phyloP scores from a whole-genome alignment of 192 early-diverging fungal species.

The Coemansia sp. region DNA sequence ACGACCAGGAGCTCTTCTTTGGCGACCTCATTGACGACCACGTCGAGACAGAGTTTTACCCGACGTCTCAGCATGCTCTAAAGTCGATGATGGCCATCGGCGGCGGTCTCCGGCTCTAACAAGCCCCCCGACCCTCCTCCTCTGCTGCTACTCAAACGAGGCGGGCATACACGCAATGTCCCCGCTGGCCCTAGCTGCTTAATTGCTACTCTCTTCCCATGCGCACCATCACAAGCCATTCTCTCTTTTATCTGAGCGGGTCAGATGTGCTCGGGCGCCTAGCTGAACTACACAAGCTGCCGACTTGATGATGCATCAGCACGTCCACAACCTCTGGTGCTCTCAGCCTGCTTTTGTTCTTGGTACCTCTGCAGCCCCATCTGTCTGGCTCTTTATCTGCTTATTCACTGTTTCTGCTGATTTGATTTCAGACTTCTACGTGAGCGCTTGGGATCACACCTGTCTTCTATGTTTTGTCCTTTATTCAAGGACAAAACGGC shows the following conservation, averaged over 20 bases:
- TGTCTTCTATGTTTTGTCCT: slow-evolving; percentile 3
- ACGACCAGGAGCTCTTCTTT: slow-evolving; percentile 47
- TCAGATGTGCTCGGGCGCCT: too few relatives aligned
- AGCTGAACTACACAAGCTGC: too few relatives aligned
- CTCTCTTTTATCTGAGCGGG: background rate
- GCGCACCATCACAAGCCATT: slow-evolving; percentile 11
- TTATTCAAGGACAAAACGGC: background rate
- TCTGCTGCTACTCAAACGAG: too few relatives aligned
- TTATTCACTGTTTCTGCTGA: background rate
- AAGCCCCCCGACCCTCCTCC: background rate
- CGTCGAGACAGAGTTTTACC: slow-evolving; percentile 34
- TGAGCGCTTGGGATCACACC: slow-evolving; percentile 55
- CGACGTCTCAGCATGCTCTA: slow-evolving; percentile 34
- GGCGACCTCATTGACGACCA: slow-evolving; percentile 43
- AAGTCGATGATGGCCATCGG: slow-evolving; percentile 31
- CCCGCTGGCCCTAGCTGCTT: background rate
- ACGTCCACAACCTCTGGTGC: too few relatives aligned
- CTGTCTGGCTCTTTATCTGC: background rate
- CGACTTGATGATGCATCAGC: too few relatives aligned
- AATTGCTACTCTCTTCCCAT: slow-evolving; percentile 4
- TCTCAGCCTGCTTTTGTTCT: too few relatives aligned
- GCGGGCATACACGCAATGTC: too few relatives aligned
- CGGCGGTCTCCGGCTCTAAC: slow-evolving; percentile 30
- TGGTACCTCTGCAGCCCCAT: too few relatives aligned
- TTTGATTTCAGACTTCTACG: slow-evolving; percentile 37